Conservation (phyloP, 371 early-diverging fungal species). For the Chytridium lagenaria region DNA sequence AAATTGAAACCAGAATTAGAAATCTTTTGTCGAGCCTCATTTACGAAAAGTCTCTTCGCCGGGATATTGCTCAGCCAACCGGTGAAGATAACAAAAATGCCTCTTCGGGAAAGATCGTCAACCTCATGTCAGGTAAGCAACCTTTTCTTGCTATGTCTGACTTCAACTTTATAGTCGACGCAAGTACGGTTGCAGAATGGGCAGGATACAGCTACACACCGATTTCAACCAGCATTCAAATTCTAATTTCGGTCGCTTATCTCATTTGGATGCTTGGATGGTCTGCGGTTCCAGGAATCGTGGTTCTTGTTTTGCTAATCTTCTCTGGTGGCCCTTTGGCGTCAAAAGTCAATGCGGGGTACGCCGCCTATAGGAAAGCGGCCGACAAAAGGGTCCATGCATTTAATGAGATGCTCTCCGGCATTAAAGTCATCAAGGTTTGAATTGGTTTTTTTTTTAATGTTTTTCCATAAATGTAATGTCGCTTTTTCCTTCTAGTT, state of each 20-base stretch:
- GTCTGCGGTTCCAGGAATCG: conserved; percentile 49
- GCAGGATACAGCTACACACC: conserved; percentile 40
- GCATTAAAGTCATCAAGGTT: conserved; percentile 46
- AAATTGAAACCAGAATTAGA: conserved; percentile 41
- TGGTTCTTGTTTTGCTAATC: conserved; percentile 41
- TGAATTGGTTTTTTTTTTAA: conserved; percentile 20
- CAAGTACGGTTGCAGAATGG: conserved; percentile 44
- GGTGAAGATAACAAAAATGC: conserved; percentile 30
- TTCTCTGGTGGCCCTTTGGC: conserved; percentile 38
- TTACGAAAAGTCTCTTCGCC: conserved; percentile 48
- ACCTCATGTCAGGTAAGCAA: conserved; percentile 47
- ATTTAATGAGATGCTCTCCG: conserved; percentile 29
- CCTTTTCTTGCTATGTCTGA: conserved; percentile 23
- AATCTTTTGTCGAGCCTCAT: conserved; percentile 45
- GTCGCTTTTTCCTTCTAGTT: neutral
- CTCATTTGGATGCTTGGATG: conserved; percentile 44
- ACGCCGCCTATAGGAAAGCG: neutral
- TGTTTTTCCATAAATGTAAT: neutral
- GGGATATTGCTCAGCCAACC: neutral
- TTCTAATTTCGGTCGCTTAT: conserved; percentile 34
- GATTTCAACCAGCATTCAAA: conserved; percentile 36
- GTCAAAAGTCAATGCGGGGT: neutral
- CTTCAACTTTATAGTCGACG: conserved; percentile 8
- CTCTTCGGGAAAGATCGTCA: conserved; percentile 49
- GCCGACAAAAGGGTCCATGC: conserved; percentile 20